A percentile compares a stretch with the other conserved stretches of the same genome.
phyloP scores from a whole-genome alignment of 345 rosid species.

The Salix koriyanagi region DNA sequence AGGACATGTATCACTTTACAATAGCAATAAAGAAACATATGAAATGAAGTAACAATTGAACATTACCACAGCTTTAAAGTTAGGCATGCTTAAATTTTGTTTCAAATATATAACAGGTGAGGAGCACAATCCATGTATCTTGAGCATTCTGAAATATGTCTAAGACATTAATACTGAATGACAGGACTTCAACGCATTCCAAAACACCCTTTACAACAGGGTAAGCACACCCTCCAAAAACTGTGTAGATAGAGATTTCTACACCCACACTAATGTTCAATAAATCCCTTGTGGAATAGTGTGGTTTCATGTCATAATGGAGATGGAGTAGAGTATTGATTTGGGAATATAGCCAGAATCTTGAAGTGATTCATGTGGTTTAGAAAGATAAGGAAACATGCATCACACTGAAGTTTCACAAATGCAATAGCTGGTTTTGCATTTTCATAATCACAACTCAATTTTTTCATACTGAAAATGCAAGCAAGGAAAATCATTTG shows the following conservation, averaged over 20 bases:
- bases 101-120: neutral
- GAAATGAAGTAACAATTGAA: neutral
- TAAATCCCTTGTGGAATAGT: neutral
- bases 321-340: too few relatives aligned
- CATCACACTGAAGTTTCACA: neutral
- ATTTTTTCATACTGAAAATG: neutral
- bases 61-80: neutral
- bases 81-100: neutral
- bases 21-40: neutral
- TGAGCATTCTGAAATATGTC: constrained; percentile 5
- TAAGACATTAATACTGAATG: neutral
- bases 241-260: neutral
- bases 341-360: neutral
- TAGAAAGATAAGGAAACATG: neutral
- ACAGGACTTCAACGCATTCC: neutral
- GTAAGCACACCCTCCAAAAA: neutral
- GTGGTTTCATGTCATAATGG: neutral
- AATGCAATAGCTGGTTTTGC: neutral
- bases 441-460: neutral
- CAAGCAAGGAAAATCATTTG: neutral
- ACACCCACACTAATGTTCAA: neutral
- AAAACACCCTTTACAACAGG: neutral
- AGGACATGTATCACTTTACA: neutral
- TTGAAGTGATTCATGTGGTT: neutral
- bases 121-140: neutral